Evolutionary conservation across 192 early-diverging fungal genomes (phyloP), one percentile per base, ranked within the genome.

Genomic region (Coemansia asiatica): DNA sequence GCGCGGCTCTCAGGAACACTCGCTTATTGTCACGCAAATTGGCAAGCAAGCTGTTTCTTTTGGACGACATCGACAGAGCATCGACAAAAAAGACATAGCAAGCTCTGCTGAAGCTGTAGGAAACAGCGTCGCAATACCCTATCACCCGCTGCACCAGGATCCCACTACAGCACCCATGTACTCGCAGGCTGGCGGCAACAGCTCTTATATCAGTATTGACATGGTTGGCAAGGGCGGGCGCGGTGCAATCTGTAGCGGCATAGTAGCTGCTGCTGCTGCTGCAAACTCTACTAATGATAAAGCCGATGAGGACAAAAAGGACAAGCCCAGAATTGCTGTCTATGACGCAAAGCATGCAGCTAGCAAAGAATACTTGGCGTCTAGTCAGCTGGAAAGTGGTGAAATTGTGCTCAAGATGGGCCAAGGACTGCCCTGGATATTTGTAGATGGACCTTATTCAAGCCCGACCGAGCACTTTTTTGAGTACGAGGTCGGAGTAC

Each of bases 391-490:
- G 21, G 74, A 69, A 22, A 67, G 69, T 15, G 67, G 73, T 25
- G 76, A 69, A 29, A 15, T 55, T 21, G 56, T 59, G 21, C 33
- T 74, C 56, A 67, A 66, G 27, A 57, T 67, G 48, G 72, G 57
- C 18, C 27, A 66, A 5, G 77, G 74, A 2, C 48, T 89, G 48
- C 88, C 88, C 1, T 51, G 73, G 26, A 76, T 90, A 23, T 79
- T 83, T 66, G 82, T 92, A 48, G 91, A 92, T 50, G 91, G 91
- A 18, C 90, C 91, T 12, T 92, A 89, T 69, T 84, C 85, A 27
- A 76, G 83, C 10, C 86, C 91, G 0, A 83, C 88, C 0, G 89
- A 93, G 77, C 88, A 88, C 59, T 86, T 91, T 51, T 91, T 90
- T 79, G 87, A 91, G 60, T 91, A 89, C 71, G 85, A 89, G 56